Conservation (phyloP, 768 basidiomycete species). For the Lactifluus volemus region DNA sequence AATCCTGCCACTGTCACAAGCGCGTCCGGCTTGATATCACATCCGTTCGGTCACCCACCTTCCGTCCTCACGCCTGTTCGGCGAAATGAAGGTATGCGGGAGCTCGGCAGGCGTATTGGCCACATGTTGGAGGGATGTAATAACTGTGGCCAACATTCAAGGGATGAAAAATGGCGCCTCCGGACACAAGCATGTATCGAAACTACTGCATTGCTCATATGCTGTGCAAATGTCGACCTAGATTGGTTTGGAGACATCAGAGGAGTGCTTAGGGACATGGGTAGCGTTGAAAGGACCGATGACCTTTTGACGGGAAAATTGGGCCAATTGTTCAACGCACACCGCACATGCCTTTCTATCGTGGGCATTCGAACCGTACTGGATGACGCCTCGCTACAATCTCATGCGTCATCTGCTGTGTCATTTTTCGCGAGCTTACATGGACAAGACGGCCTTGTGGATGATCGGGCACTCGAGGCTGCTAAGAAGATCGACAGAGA, state of each 20-base stretch:
- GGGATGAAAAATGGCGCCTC: background rate
- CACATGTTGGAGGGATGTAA: slow-evolving; percentile 7
- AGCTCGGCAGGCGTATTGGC: slow-evolving; percentile 1
- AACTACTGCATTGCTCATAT: background rate
- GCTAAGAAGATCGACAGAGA: background rate
- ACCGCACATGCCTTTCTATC: background rate
- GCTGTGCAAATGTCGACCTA: background rate
- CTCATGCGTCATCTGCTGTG: too few species aligned
- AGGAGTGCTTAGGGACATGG: background rate
- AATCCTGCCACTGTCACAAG: too few species aligned
- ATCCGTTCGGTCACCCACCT: background rate
- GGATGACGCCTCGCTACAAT: background rate
- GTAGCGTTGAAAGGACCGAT: background rate
- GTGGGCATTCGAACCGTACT: background rate
- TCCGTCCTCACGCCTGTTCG: background rate
- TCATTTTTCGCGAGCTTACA: background rate
- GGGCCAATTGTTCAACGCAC: background rate
- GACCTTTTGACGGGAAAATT: background rate
- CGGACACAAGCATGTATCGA: slow-evolving; percentile 2
- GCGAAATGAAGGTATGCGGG: background rate
- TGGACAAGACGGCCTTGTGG: background rate
- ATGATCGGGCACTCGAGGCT: background rate
- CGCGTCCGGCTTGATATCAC: background rate
- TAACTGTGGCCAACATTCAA: background rate
- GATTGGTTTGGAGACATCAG: slow-evolving; percentile 6